These are phyloP conservation scores for Antitrichia curtipendula DNA, from an alignment of 225 moss, liverwort and hornwort species.

Conservation along the genomic window DNA sequence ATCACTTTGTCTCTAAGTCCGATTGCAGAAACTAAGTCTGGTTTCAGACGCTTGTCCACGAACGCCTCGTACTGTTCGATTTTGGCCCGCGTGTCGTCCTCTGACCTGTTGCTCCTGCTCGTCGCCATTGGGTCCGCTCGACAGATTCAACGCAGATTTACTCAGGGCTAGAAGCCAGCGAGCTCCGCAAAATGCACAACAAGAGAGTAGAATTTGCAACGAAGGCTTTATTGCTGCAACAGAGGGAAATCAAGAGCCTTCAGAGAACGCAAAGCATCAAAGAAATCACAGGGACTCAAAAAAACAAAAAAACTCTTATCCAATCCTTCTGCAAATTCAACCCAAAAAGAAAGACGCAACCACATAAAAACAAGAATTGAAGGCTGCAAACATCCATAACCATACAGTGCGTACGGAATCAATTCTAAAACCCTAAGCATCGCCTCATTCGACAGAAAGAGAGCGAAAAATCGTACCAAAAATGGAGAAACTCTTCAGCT, in stretches of 20 bases:
- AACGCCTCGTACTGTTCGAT: constrained; percentile 44
- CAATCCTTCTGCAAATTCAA: neutral
- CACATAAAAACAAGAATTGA: neutral
- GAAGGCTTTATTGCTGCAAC: neutral
- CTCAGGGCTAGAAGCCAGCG: neutral
- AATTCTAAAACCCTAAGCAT: constrained; percentile 2
- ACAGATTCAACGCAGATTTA: neutral
- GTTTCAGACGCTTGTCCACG: constrained; percentile 44
- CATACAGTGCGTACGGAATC: neutral
- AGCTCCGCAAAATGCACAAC: neutral
- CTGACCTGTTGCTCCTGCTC: constrained; percentile 7
- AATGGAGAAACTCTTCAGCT: neutral
- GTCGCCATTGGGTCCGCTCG: neutral
- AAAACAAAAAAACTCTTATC: neutral
- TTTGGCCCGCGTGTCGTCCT: constrained; percentile 16
- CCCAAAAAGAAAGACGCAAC: too few species aligned
- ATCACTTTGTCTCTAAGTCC: constrained; percentile 33
- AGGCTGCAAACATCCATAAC: neutral
- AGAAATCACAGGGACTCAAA: neutral
- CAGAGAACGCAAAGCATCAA: neutral
- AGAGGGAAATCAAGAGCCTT: neutral
- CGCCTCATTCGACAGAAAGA: neutral
- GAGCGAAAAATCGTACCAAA: neutral
- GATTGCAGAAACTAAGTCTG: constrained; percentile 32
- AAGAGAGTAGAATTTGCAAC: neutral